Base-by-base conservation (phyloP, 1,284 basidiomycete genomes). In the Agaricales sp. region DNA sequence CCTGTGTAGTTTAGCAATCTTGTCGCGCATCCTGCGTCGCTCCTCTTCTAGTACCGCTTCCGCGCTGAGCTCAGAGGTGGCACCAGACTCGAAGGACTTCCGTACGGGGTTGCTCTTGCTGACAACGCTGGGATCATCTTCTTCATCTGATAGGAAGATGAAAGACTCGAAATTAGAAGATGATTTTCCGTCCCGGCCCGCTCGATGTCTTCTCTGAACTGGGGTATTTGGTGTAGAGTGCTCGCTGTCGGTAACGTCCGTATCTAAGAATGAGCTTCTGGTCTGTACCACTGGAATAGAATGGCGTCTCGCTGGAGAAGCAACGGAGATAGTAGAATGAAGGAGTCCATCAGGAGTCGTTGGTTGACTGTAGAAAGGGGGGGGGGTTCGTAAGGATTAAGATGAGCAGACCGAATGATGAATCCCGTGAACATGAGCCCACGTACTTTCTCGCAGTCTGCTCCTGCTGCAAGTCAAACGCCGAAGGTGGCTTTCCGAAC, bases 1-100 rank as follows among this genome's bases (percentile, higher is more conserved):
- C 30, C 30, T 82, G 62, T 89, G 84, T 4, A 90, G 71, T 61
- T 81, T 88, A 3, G 82, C 82, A 25, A 90, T 67, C 57, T 79
- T 80, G 56, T 85, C 82, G 46, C 87, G 73, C 60, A 82, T 86
- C 52, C 77, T 72, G 50, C 77, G 70, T 53, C 75, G 73, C 51
- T 82, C 77, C 22, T 76, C 74, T 51, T 86, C 80, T 18, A 67
- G 73, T 52, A 67, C 69, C 52, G 71, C 70, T 49, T 35, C 30
- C n/a, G 8, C 30, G n/a, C n/a, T n/a, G n/a, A n/a, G n/a, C n/a
- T n/a, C n/a, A n/a, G n/a, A n/a, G n/a, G n/a, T 62, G 25, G 70
- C 67, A 44, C 57, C 63, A 25, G 62, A 59, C 18, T 58, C 52
- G 22, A 58, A 46, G 52, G 45, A 43, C 39, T 43, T 37, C 35